These are phyloP conservation scores for Colletotrichum costaricense DNA, from an alignment of 2,329 filamentous ascomycete genomes.

Conservation along the genomic window DNA sequence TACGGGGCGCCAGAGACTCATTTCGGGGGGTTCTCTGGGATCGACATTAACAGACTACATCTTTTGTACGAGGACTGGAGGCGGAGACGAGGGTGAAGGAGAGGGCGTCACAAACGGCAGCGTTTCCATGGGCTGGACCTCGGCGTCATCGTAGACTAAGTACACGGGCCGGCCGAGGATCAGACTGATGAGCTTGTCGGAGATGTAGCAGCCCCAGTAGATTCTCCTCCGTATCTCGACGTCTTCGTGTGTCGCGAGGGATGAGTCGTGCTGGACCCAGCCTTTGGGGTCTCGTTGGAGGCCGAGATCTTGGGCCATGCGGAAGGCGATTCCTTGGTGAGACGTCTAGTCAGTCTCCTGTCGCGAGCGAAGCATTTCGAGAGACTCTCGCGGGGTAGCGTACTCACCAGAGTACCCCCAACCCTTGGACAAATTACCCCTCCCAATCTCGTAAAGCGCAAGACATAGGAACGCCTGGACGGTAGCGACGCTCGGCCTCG, in stretches of 20 bases:
- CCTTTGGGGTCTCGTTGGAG: conserved; percentile 41
- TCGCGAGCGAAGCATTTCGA: neutral
- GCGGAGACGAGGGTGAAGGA: neutral
- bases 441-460: conserved; percentile 43
- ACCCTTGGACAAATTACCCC: conserved; percentile 42
- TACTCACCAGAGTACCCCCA: conserved; percentile 42
- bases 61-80: too few species aligned
- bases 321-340: conserved; percentile 42
- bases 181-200: conserved; percentile 41
- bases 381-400: neutral
- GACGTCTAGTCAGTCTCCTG: neutral
- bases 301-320: conserved; percentile 44
- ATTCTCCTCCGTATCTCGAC: conserved; percentile 43
- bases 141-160: conserved; percentile 30
- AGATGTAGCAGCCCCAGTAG: conserved; percentile 45
- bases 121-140: conserved; percentile 30
- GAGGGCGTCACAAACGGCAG: neutral
- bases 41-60: accelerated
- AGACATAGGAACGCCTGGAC: conserved; percentile 43
- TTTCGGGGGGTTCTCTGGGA: conserved; percentile 37
- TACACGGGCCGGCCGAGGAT: conserved; percentile 36
- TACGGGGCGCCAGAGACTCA: conserved; percentile 39
- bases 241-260: conserved; percentile 38
- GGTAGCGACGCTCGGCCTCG: conserved; percentile 38
- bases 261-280: conserved; percentile 39